Evolutionary conservation across 2,329 filamentous ascomycete species (phyloP).

Genomic region (Chalaropsis ovoidea): DNA sequence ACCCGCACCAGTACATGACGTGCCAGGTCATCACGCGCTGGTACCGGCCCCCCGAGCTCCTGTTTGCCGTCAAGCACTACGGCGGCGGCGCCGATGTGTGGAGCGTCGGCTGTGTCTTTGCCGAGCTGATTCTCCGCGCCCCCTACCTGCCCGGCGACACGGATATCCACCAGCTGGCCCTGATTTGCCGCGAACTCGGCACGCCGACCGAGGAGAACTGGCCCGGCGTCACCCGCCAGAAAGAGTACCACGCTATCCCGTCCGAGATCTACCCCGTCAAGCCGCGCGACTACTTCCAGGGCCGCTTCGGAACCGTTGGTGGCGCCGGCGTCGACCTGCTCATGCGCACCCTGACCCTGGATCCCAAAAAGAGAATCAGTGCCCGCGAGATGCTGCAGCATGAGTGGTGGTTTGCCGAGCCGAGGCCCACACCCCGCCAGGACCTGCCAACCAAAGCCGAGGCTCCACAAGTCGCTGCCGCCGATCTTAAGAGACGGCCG

Average conservation of each 20-base stretch:
- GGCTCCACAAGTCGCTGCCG: slow-evolving; percentile 56
- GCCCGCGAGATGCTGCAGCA: slow-evolving; percentile 71
- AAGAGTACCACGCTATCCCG: slow-evolving; percentile 62
- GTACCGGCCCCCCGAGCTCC: slow-evolving; percentile 89
- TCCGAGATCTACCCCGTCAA: slow-evolving; percentile 50
- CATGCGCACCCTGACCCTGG: slow-evolving; percentile 71
- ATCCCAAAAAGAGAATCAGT: slow-evolving; percentile 75
- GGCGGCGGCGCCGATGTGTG: slow-evolving; percentile 85
- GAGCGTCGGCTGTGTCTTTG: slow-evolving; percentile 87
- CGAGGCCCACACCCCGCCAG: slow-evolving; percentile 69
- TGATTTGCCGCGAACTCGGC: slow-evolving; percentile 77
- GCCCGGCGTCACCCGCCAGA: slow-evolving; percentile 77
- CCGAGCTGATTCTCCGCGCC: slow-evolving; percentile 72
- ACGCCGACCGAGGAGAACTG: slow-evolving; percentile 90
- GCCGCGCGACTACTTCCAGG: slow-evolving; percentile 61
- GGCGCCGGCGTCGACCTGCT: slow-evolving; percentile 76
- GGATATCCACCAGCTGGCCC: slow-evolving; percentile 74
- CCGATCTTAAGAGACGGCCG: slow-evolving; percentile 67
- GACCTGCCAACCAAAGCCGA: slow-evolving; percentile 69
- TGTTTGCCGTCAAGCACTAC: slow-evolving; percentile 85
- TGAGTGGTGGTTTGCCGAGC: slow-evolving; percentile 75
- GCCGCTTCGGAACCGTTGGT: slow-evolving; percentile 70
- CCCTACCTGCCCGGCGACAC: slow-evolving; percentile 76
- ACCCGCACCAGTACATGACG: slow-evolving; percentile 83
- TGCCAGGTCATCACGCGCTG: slow-evolving; percentile 91